Conservation (phyloP, 2,329 filamentous ascomycete genomes). For the Trichoderma endophyticum region DNA sequence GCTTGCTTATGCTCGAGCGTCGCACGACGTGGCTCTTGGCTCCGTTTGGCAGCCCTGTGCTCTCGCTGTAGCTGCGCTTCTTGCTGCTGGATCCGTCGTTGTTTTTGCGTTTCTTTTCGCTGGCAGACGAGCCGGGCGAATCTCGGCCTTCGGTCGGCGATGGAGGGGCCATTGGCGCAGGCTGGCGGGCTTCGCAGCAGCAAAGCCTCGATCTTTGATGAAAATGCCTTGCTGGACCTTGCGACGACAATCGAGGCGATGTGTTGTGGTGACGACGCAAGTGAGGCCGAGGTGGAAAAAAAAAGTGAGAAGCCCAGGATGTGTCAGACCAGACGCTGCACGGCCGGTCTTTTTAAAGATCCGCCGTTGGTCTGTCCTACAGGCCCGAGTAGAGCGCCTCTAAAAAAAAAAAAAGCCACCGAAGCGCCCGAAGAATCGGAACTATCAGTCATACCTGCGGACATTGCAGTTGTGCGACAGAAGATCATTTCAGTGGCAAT, state of each 20-base stretch:
- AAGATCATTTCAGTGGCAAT: not conserved
- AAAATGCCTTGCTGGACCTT: not conserved
- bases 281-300: not conserved
- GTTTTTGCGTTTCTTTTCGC: slow-evolving; percentile 17
- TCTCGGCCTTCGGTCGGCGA: slow-evolving; percentile 11
- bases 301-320: not conserved
- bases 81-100: slow-evolving; percentile 1
- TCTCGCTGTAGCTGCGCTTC: not conserved
- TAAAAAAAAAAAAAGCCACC: not conserved
- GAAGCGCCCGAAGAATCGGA: not conserved
- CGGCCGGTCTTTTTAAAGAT: not conserved
- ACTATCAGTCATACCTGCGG: not conserved
- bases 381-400: not conserved
- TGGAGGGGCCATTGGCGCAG: not conserved
- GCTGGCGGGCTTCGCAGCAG: not conserved
- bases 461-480: not conserved
- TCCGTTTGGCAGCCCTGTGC: slow-evolving; percentile 9
- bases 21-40: slow-evolving; percentile 2
- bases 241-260: not conserved
- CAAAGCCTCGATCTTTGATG: not conserved
- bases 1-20: slow-evolving; percentile 18
- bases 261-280: not conserved
- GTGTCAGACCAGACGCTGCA: not conserved
- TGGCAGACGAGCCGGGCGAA: slow-evolving; percentile 5
- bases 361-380: not conserved